Base-by-base conservation (phyloP, 2,329 filamentous ascomycete genomes). In the Colletotrichum viniferum region DNA sequence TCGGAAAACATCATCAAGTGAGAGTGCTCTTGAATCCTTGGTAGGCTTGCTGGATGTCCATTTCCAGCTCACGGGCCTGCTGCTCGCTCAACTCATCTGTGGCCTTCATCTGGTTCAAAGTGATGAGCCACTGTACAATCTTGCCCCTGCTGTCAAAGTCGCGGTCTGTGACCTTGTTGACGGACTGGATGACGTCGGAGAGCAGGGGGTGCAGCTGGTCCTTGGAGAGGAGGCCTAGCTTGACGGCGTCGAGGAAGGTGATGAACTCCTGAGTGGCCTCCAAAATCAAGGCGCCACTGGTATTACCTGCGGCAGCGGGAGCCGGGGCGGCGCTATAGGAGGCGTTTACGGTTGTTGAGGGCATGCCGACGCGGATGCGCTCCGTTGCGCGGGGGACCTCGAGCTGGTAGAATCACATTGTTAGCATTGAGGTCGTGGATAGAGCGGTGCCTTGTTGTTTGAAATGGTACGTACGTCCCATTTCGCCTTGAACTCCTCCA, bases 191-290 rank as follows among this genome's bases (percentile, higher is more conserved):
- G 21, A 98, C 95, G 80, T 98, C 97, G 2, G 96, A 96, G 3
- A 99, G 90, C 24, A 99, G 88, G 5, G 97, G 97, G 82, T 99
- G 97, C n/a, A 99, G 88, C 77, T 97, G 96, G 84, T 98, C 96
- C 82, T 99, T 99, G 63, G 96, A 96, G 13, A 98, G 89, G 81
- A 98, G 92, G 60, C 96, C 96, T 70, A 99, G 92, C 82, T 96
- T 96, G 80, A 99, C 90, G 18, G 97, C 97, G 82, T 99, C 97
- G 68, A 99, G 91, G 82, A 99, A 96, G 0, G 97, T 99, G 84
- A 99, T 99, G 84, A 99, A 99, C 83, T 98, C 97, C 84, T 99
- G 96, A 1, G 96, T 98, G 3, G 97, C 97, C 78, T 96, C 93
- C 56, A 97, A 88, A 74, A 98, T 97, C 43, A 98, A 85, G 4